Evolutionary conservation across 768 basidiomycete species (phyloP).

Genomic region (Mycena metata): DNA sequence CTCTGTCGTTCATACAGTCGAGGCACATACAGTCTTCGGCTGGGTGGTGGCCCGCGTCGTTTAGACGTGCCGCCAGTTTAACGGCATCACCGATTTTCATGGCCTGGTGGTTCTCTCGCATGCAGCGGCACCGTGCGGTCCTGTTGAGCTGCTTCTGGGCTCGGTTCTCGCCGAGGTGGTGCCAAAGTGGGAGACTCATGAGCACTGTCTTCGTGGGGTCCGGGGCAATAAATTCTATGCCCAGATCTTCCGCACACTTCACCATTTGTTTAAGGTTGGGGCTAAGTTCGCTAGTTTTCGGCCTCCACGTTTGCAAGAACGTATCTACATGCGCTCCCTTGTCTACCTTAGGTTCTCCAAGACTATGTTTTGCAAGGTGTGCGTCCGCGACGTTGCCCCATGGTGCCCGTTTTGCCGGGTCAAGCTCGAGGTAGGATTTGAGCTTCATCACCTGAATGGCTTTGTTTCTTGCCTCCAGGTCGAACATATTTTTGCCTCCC

Average conservation of each 20-base stretch:
- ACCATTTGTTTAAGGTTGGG: neutral
- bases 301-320: neutral
- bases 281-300: neutral
- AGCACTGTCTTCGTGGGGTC: neutral
- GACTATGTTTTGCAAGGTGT: slow-evolving; percentile 20
- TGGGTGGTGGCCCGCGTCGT: too few species aligned
- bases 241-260: neutral
- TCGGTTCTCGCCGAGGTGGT: neutral
- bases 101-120: too few species aligned
- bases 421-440: slow-evolving; percentile 42
- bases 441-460: slow-evolving; percentile 44
- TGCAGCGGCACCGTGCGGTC: too few species aligned
- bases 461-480: slow-evolving; percentile 44
- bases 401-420: slow-evolving; percentile 32
- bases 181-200: neutral
- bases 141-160: too few species aligned
- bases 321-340: neutral
- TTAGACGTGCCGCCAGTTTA: too few species aligned
- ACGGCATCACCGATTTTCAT: too few species aligned
- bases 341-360: neutral
- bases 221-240: neutral
- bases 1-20: too few species aligned
- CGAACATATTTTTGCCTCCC: slow-evolving; percentile 45
- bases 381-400: slow-evolving; percentile 50
- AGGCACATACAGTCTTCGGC: too few species aligned